phyloP scores from a whole-genome alignment of 805 yeast genomes.

The Cyberlindnera xishuangbannaensis region DNA sequence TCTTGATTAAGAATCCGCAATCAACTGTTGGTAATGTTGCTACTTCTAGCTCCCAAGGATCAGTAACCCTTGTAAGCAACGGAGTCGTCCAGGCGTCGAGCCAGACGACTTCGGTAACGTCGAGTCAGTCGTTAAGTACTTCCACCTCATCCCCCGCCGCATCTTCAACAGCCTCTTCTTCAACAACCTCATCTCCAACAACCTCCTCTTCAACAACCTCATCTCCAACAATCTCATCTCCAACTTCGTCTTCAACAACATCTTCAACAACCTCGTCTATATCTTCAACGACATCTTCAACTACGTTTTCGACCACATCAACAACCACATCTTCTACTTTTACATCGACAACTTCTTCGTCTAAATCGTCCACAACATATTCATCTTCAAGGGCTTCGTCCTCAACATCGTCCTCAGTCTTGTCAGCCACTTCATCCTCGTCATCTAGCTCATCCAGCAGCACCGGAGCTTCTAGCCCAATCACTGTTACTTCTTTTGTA shows the following conservation, averaged over 20 bases:
- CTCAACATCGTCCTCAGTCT: constrained; percentile 4
- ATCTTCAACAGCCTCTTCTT: constrained; percentile 18
- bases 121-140: constrained; percentile 9
- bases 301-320: constrained; percentile 7
- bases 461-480: constrained; percentile 16
- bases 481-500: constrained; percentile 9
- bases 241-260: constrained; percentile 5
- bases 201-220: constrained; percentile 6
- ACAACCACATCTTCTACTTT: constrained; percentile 3
- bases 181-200: constrained; percentile 11
- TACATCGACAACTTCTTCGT: constrained; percentile 4
- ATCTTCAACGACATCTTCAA: constrained; percentile 1
- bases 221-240: constrained; percentile 7
- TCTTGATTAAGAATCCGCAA: constrained; percentile 17
- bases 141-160: constrained; percentile 8
- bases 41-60: not conserved
- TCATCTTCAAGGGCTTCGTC: constrained; percentile 3
- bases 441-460: not conserved
- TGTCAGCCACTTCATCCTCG: constrained; percentile 8
- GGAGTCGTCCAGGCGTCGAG: constrained; percentile 4
- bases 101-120: constrained; percentile 14
- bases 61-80: too few relatives aligned
- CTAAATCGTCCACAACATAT: constrained; percentile 6
- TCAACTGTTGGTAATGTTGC: constrained; percentile 9
- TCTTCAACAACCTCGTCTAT: constrained; percentile 4